Conservation (phyloP, 345 rosid genomes). For the Populus euphratica region DNA sequence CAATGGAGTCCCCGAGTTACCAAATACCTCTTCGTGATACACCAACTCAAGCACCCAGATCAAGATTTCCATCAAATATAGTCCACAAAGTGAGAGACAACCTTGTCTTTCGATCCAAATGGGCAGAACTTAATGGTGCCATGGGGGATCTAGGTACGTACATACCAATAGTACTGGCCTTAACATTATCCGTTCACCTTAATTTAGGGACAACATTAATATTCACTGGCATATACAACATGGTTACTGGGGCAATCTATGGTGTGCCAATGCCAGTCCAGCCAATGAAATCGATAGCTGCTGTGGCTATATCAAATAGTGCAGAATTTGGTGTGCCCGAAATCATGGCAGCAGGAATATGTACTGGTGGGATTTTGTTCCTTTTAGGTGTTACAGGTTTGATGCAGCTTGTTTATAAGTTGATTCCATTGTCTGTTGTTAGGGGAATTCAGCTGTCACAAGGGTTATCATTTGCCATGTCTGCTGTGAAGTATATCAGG, state of each 20-base stretch:
- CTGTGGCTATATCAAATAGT: constrained; percentile 53
- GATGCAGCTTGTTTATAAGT: constrained; percentile 63
- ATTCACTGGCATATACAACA: constrained; percentile 71
- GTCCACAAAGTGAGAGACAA: constrained; percentile 41
- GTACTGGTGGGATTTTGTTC: constrained; percentile 62
- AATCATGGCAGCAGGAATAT: constrained; percentile 71
- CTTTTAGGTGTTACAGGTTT: constrained; percentile 65
- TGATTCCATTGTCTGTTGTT: constrained; percentile 65
- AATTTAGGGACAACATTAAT: constrained; percentile 74
- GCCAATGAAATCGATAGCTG: constrained; percentile 84
- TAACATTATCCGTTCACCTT: constrained; percentile 71
- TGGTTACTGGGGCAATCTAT: constrained; percentile 62
- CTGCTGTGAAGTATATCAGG: constrained; percentile 66
- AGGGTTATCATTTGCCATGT: constrained; percentile 74
- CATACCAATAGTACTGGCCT: constrained; percentile 76
- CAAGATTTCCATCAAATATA: constrained; percentile 20
- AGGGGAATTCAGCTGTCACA: constrained; percentile 85
- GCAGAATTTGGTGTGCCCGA: constrained; percentile 64
- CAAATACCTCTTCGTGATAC: constrained; percentile 7
- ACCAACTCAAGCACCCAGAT: constrained; percentile 2
- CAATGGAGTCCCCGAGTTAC: constrained; percentile 11
- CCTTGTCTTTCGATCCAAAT: constrained; percentile 51
- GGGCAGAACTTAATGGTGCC: constrained; percentile 74
- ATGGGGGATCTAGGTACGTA: constrained; percentile 89
- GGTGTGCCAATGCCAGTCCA: constrained; percentile 96